Conservation (phyloP, 2,329 filamentous ascomycete genomes). For the Podosphaera fusca region DNA sequence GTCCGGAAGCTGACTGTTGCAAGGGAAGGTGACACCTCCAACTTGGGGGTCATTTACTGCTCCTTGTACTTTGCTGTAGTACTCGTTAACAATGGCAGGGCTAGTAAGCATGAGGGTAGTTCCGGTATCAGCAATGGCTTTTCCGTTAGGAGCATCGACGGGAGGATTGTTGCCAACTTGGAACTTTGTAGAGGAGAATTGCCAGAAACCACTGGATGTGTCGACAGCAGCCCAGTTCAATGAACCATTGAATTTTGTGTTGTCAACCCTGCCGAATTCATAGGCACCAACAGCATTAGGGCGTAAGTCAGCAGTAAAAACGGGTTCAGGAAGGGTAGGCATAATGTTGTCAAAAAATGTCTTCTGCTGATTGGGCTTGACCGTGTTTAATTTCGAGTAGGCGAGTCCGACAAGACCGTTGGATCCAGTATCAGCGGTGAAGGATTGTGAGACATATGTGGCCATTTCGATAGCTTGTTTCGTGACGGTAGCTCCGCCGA, state of each 20-base stretch:
- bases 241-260: conserved; percentile 26
- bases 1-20: conserved; percentile 16
- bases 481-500: conserved; percentile 16
- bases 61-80: conserved; percentile 19
- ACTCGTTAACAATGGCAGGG: conserved; percentile 18
- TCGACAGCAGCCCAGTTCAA: conserved; percentile 28
- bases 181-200: conserved; percentile 27
- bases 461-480: conserved; percentile 17
- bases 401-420: conserved; percentile 44
- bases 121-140: conserved; percentile 22
- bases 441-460: conserved; percentile 15
- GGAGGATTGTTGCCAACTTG: conserved; percentile 27
- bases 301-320: conserved; percentile 34
- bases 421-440: conserved; percentile 16
- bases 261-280: conserved; percentile 33
- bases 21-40: conserved; percentile 19
- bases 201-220: conserved; percentile 29
- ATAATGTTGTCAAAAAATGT: conserved; percentile 17
- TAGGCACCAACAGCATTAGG: conserved; percentile 24
- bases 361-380: conserved; percentile 16
- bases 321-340: conserved; percentile 22
- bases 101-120: conserved; percentile 21
- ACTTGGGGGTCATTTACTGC: conserved; percentile 16
- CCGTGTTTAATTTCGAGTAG: conserved; percentile 17
- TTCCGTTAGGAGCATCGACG: conserved; percentile 31